A percentile compares a stretch with the other conserved stretches of the same genome.
These are phyloP conservation scores for Nothophoma quercina DNA, from an alignment of 2,329 filamentous ascomycete species.

Conservation along the genomic window DNA sequence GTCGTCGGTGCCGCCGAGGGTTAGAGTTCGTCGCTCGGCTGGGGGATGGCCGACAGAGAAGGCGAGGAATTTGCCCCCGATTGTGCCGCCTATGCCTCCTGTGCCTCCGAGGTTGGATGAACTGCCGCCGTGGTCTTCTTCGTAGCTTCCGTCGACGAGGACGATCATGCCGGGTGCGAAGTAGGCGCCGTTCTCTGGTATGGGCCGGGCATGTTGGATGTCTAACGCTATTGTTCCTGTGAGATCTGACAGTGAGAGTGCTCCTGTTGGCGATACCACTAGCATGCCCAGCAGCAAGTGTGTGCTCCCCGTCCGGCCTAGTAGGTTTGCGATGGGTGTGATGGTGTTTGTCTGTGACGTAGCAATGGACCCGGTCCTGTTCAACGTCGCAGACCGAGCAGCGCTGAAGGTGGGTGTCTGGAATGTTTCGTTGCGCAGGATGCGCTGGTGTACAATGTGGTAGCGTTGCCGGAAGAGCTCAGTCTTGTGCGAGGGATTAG, in stretches of 20 bases:
- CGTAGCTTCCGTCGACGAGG: constrained; percentile 93
- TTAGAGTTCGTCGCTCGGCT: constrained; percentile 81
- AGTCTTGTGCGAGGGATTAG: constrained; percentile 81
- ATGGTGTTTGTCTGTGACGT: constrained; percentile 74
- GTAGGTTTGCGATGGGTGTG: constrained; percentile 79
- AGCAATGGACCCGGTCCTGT: constrained; percentile 64
- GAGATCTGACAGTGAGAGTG: constrained; percentile 82
- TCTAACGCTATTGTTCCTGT: constrained; percentile 89
- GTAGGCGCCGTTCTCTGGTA: constrained; percentile 88
- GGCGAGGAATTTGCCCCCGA: constrained; percentile 90
- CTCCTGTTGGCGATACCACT: constrained; percentile 79
- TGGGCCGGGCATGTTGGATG: constrained; percentile 77
- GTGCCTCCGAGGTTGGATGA: constrained; percentile 70
- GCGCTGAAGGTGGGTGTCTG: constrained; percentile 79
- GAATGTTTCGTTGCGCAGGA: constrained; percentile 92
- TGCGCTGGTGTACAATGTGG: constrained; percentile 88
- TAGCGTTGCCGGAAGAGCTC: constrained; percentile 88
- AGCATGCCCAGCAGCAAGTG: constrained; percentile 90
- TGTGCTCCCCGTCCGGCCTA: constrained; percentile 80
- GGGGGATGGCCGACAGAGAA: constrained; percentile 93
- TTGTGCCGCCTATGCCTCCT: constrained; percentile 84
- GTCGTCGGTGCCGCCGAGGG: constrained; percentile 72
- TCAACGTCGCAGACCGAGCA: constrained; percentile 59
- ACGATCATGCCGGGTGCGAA: constrained; percentile 97
- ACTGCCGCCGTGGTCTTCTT: constrained; percentile 83